phyloP scores from a whole-genome alignment of 2,329 filamentous ascomycete genomes.

The Periconia digitata region DNA sequence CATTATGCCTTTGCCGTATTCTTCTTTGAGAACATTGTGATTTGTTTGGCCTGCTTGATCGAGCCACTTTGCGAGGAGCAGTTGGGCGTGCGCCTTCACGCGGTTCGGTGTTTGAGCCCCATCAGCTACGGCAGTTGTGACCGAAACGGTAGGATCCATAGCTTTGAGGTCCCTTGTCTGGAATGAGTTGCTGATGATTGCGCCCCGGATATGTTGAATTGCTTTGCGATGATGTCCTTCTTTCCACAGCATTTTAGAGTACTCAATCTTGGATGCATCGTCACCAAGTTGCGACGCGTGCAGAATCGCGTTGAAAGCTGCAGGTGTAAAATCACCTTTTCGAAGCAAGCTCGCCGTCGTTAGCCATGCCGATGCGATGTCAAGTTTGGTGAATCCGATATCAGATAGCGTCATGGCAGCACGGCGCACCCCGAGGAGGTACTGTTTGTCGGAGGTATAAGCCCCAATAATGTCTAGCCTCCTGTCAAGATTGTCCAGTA shows the following conservation, averaged over 20 bases:
- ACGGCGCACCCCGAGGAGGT: conserved; percentile 80
- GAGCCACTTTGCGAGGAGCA: conserved; percentile 94
- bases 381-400: conserved; percentile 64
- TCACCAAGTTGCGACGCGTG: conserved; percentile 85
- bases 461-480: conserved; percentile 89
- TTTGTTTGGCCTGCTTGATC: conserved; percentile 94
- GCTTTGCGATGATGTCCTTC: conserved; percentile 93
- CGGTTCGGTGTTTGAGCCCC: conserved; percentile 53
- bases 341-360: conserved; percentile 81
- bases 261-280: conserved; percentile 87
- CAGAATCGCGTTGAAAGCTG: conserved; percentile 91
- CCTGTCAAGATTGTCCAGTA: conserved; percentile 63
- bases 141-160: conserved; percentile 34
- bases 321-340: conserved; percentile 79
- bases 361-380: conserved; percentile 84
- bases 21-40: conserved; percentile 69
- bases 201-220: conserved; percentile 85
- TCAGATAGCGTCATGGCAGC: conserved; percentile 80
- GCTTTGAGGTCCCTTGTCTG: conserved; percentile 48
- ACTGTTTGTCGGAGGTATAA: conserved; percentile 91
- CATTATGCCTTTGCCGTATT: conserved; percentile 78
- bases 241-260: conserved; percentile 89
- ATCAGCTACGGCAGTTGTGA: conserved; percentile 40
- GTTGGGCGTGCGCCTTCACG: conserved; percentile 74
- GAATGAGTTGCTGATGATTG: conserved; percentile 81